These are phyloP conservation scores for Cubamyces sp. DNA, from an alignment of 768 basidiomycete genomes.

Conservation along the genomic window DNA sequence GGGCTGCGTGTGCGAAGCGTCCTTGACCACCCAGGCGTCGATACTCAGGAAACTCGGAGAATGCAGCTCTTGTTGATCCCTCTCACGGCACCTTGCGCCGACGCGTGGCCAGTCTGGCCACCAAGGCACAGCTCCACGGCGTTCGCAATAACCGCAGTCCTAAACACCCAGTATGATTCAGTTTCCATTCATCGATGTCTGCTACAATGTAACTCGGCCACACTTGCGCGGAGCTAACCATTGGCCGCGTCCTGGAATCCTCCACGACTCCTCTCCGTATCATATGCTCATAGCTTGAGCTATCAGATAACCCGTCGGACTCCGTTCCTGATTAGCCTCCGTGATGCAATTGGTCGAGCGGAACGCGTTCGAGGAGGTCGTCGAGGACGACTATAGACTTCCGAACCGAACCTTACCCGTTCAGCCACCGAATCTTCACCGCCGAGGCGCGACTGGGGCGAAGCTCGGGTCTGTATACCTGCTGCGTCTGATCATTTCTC, in stretches of 20 bases:
- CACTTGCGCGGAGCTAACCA: not conserved
- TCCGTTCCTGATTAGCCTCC: conserved; percentile 1
- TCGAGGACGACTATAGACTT: conserved; percentile 14
- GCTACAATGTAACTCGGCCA: not conserved
- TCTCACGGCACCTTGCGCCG: too few relatives aligned
- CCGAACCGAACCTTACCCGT: conserved; percentile 34
- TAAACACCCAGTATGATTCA: not conserved
- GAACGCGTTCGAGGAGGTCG: not conserved
- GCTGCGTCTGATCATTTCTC: conserved; percentile 14
- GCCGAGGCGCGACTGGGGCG: conserved; percentile 24
- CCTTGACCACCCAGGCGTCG: too few relatives aligned
- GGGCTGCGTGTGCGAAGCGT: too few relatives aligned
- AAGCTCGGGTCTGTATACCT: conserved; percentile 20
- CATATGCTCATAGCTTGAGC: conserved; percentile 15
- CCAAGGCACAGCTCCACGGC: too few relatives aligned
- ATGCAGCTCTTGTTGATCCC: too few relatives aligned
- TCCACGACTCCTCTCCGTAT: conserved; percentile 1
- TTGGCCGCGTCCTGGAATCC: not conserved
- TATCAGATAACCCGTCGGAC: conserved; percentile 1
- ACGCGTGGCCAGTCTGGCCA: too few relatives aligned
- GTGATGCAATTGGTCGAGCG: conserved; percentile 9
- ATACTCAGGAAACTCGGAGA: too few relatives aligned
- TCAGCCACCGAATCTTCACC: conserved; percentile 33
- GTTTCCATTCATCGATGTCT: not conserved
- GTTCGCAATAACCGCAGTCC: too few relatives aligned